phyloP scores from a whole-genome alignment of 2,329 filamentous ascomycete genomes.

The Catunica adiposa region DNA sequence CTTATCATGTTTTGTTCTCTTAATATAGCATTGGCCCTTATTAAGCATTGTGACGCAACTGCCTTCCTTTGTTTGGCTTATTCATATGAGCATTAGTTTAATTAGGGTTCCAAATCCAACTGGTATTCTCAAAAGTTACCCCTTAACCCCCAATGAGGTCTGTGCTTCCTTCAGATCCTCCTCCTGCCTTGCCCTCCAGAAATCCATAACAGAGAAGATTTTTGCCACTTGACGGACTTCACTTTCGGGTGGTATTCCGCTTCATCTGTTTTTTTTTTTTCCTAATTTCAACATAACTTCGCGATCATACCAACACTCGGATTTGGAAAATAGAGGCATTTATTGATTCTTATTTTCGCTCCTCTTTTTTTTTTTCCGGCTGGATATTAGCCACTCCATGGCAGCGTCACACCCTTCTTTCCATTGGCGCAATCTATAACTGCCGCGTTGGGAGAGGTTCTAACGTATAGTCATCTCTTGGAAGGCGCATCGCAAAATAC shows the following conservation, averaged over 20 bases:
- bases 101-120: neutral
- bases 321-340: neutral
- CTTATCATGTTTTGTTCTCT: too few relatives aligned
- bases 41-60: neutral
- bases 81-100: neutral
- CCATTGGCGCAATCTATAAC: neutral
- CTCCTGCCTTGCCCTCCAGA: neutral
- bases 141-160: neutral
- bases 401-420: neutral
- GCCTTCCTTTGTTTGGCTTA: neutral
- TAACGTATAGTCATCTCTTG: too few relatives aligned
- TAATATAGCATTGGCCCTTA: too few relatives aligned
- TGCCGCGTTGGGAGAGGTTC: neutral
- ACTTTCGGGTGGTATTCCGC: neutral
- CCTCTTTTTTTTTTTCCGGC: neutral
- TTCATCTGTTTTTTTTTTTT: neutral
- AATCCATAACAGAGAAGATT: neutral
- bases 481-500: neutral
- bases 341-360: neutral
- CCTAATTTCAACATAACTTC: neutral
- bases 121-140: neutral
- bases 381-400: neutral
- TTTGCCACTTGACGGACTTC: neutral
- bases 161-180: neutral
- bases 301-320: neutral